Base-by-base conservation (phyloP, 2,329 filamentous ascomycete genomes). In the Erysiphe neolycopersici region DNA sequence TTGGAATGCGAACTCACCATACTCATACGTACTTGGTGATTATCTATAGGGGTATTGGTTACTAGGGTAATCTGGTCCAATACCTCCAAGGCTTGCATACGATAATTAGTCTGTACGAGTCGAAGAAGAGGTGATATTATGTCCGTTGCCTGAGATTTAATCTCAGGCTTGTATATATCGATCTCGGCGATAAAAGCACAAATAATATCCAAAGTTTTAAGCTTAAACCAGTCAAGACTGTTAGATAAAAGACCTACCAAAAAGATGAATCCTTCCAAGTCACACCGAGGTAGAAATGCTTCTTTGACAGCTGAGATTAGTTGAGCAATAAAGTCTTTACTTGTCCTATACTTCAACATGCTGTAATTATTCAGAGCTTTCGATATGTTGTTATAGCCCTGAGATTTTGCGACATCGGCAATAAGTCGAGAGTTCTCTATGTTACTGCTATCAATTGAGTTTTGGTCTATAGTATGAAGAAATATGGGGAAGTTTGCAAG, bases 41-140 rank as follows among this genome's bases (percentile, higher is more conserved):
- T 83, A 59, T 95, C 89, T 69, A 93, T 83, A 1, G 87, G 79
- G 30, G 80, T 84, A 4, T 82, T 80, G 0, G 84, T 84, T 65
- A 95, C 87, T 26, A 80, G 82, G 71, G 94, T 92, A 52, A 95
- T 89, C 49, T 87, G 81, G 58, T 98, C 89, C 46, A 98, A 65
- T 1, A 98, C 87, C 50, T 83, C 75, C 10, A 98, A 64, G 11
- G 89, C 89, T 54, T 93, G 79, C 59, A 89, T 83, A 58, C 85
- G 95, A 53, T 85, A 85, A 47, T 92, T 83, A 1, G 87, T 94
- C 56, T 94, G 85, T 35, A 98, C 62, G 17, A 98, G 67, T 44
- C 89, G 74, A 44, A 98, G 63, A 0, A 98, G 67, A 0, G 89
- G 91, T 1, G 89, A 94, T 45, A 98, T 92, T 41, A 98, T 68